Base-by-base conservation (phyloP, 73 alveolate genomes). In the Paramecium sonneborni region DNA sequence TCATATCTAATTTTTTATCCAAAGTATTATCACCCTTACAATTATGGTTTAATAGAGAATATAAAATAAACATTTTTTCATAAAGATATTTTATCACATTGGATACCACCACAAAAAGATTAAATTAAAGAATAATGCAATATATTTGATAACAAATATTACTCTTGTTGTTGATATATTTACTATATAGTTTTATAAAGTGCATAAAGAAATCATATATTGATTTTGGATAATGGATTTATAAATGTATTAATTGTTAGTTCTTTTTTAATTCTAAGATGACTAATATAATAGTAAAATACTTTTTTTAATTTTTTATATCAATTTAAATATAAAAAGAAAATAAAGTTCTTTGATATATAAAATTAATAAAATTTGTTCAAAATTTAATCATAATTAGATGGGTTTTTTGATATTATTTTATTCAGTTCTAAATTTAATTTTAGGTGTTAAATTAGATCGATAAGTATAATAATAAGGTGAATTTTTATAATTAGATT, bases 91-190 rank as follows among this genome's bases (percentile, higher is more conserved):
- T 32, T 72, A 72, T 62, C 76, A n/a, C 95, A 93, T 39, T 95
- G 98, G 98, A 85, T 82, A 55, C 96, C 96, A 11, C 92, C 92
- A 20, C 55, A 76, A 46, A 57, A 92, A 1, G 94, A 85, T 76
- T 39, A 87, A 52, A 41, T 74, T 2, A 70, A 76, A 74, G 95
- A 93, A 32, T 43, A 72, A 72, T 92, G 94, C 85, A 94, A 95
- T 76, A 56, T 85, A 11, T 95, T 94, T 86, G 97, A 92, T 34
- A 95, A 95, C 89, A 95, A 95, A 41, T 92, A 92, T 38, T 95
- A 94, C 67, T 88, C 92, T 56, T 95, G 98, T 92, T 95, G 98
- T 67, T 95, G 96, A 95, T 57, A 72, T n/a, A 24, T 85, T 85
- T 55, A 85, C 68, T 52, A 52, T 52, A 52, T 52, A 52, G 20